A percentile compares a stretch with the other conserved stretches of the same genome.
Conservation (phyloP, 768 basidiomycete species). For the Suillus weaverae region DNA sequence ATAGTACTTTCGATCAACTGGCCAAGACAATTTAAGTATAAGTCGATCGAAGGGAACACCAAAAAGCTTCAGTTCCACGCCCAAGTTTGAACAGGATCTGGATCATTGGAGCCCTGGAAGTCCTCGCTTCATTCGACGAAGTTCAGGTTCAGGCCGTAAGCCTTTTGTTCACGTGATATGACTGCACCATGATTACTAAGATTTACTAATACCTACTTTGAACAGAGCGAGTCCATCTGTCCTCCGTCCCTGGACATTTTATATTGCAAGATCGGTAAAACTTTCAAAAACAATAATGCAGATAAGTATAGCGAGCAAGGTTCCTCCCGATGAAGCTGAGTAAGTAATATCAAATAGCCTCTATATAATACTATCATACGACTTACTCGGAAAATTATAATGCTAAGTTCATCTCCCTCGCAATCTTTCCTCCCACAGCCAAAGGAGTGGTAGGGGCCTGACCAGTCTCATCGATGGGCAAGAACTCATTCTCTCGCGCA, state of each 20-base stretch:
- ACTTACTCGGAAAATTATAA: no score
- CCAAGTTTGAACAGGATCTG: not conserved
- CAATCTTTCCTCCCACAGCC: no score
- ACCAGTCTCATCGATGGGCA: not conserved
- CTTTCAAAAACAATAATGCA: no score
- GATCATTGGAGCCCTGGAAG: not conserved
- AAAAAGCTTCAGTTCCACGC: not conserved
- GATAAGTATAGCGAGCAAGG: not conserved
- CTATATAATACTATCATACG: no score
- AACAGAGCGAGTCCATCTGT: no score
- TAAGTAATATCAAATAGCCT: no score
- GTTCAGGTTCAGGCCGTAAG: not conserved
- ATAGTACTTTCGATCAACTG: not conserved
- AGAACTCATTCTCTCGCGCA: not conserved
- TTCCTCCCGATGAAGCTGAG: not conserved
- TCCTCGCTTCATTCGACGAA: not conserved
- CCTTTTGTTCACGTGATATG: no score
- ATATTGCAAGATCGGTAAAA: no score
- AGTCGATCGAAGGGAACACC: not conserved
- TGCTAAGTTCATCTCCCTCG: not conserved
- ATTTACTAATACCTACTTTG: no score
- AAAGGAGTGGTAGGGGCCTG: not conserved
- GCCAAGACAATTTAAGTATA: not conserved
- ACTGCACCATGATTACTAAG: no score
- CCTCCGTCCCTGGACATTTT: no score